Evolutionary conservation across 75 land plant genomes (phyloP).

Genomic region (Selaginella tamariscina): DNA sequence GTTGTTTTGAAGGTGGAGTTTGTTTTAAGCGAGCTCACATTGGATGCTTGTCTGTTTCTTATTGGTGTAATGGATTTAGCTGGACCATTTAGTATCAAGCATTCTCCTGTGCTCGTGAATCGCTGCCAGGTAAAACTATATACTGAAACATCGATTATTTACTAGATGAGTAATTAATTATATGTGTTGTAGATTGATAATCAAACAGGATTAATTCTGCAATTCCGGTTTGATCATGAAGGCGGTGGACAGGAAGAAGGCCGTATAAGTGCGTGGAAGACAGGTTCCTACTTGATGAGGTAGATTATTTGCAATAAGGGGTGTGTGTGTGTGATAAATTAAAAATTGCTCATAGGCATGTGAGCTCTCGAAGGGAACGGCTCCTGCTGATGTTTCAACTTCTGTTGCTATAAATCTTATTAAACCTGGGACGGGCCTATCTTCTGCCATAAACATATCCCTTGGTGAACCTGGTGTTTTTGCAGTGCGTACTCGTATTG

Average conservation of each 20-base stretch:
- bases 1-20: constrained; percentile 41
- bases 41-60: constrained; percentile 62
- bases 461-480: constrained; percentile 26
- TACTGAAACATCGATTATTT: not conserved
- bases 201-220: constrained; percentile 36
- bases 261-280: constrained; percentile 30
- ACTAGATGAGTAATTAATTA: not conserved
- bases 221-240: constrained; percentile 44
- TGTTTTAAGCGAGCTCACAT: constrained; percentile 44
- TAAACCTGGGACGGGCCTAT: constrained; percentile 26
- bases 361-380: constrained; percentile 27
- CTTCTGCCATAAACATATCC: constrained; percentile 49
- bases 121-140: constrained; percentile 55
- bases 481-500: constrained; percentile 52
- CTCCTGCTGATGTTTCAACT: constrained; percentile 20
- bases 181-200: constrained; percentile 53
- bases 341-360: constrained; percentile 25
- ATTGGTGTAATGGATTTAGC: constrained; percentile 53
- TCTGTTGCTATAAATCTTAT: constrained; percentile 39
- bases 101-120: constrained; percentile 46
- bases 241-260: constrained; percentile 18
- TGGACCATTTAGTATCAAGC: constrained; percentile 64
- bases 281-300: constrained; percentile 56
- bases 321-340: not conserved
- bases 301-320: too few relatives aligned